Evolutionary conservation across 177 flowering plant genomes (phyloP).

Genomic region (Vitis hybrid): DNA sequence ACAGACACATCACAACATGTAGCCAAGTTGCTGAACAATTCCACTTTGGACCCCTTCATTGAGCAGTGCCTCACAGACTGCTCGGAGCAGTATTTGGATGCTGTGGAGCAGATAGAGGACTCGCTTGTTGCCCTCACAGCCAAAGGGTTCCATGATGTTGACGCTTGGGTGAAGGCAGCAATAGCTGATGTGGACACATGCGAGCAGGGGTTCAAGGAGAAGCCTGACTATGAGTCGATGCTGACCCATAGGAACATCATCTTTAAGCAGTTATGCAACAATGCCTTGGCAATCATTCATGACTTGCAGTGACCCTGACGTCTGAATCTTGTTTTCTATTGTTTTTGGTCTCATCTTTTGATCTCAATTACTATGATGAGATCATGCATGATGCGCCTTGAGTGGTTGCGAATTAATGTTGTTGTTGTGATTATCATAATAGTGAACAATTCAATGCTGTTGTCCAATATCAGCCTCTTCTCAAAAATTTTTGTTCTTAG

Average conservation of each 20-base stretch:
- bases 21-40: neutral
- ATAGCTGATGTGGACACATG: constrained; percentile 28
- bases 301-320: no score
- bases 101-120: constrained; percentile 34
- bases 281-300: constrained; percentile 17
- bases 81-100: constrained; percentile 25
- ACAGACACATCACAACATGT: constrained; percentile 3
- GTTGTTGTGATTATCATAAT: no score
- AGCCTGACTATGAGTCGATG: neutral
- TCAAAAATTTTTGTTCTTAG: no score
- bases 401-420: no score
- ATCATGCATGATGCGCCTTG: no score
- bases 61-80: constrained; percentile 35
- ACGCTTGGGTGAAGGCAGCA: constrained; percentile 30
- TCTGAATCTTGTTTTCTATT: no score
- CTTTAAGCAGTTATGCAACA: constrained; percentile 20
- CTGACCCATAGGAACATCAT: neutral
- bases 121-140: constrained; percentile 30
- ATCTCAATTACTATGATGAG: no score
- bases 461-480: no score
- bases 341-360: no score
- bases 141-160: constrained; percentile 20
- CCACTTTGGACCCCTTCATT: constrained; percentile 14
- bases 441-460: no score
- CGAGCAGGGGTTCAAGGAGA: constrained; percentile 8